Base-by-base conservation (phyloP, 495 filamentous ascomycete genomes). In the Xylaria nigripes region DNA sequence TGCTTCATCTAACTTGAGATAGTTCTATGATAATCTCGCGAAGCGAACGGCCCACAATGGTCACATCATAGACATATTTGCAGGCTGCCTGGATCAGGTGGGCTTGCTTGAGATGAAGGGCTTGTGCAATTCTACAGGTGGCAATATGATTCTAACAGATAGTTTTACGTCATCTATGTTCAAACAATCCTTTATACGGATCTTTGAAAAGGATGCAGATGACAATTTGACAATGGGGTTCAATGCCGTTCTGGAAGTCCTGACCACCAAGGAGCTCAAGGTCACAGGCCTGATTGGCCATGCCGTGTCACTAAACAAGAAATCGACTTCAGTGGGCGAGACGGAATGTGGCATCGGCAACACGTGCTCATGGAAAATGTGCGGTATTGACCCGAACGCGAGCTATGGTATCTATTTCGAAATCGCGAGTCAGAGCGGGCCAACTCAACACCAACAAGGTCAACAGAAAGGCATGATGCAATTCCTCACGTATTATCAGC, bases 341-440 rank as follows among this genome's bases (percentile, higher is more conserved):
- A 97, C 93, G 0, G 94, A 99, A 67, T 94, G 90, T 68, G 94
- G 94, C 60, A 96, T 97, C 61, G 94, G 94, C 64, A 97, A 97
- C 65, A 99, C 94, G 6, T 97, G 94, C 71, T 92, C 90, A 1
- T 99, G 94, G 94, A 99, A 97, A 73, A 96, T 99, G 90, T 97
- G 93, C 63, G 89, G 89, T 54, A 96, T 99, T 56, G 90, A 96
- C 61, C 94, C 94, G 25, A 84, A 83, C 47, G 83, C 93, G 24
- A 95, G 90, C 61, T 96, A 96, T 59, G 94, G 90, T 48, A 78
- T 97, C 56, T 99, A 97, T 75, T 99, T 96, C 59, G 94, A 99
- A 66, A 93, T 97, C 64, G 92, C 94, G 43, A 89, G 86, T 64
- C 94, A 99, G 73, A 90, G 87, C 38, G 90, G 90, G 16, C 86